phyloP scores from a whole-genome alignment of 768 basidiomycete genomes.

The Pleurotus salmoneostramineus region DNA sequence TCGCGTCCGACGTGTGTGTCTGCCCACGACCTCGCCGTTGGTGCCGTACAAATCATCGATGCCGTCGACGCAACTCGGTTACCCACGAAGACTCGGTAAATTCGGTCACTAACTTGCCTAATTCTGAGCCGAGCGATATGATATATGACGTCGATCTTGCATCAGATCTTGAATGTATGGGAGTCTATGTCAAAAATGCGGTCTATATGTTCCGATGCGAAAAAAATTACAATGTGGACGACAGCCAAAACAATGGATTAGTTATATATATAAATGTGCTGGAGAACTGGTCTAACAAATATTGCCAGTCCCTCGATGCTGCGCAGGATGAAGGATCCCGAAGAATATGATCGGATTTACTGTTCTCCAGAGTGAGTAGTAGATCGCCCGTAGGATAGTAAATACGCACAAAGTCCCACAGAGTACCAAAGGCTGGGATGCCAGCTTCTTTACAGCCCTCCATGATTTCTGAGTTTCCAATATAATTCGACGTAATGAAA shows the following conservation, averaged over 20 bases:
- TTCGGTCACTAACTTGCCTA: slow-evolving; percentile 3
- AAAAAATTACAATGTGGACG: slow-evolving; percentile 4
- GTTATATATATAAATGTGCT: neutral
- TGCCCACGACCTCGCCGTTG: slow-evolving; percentile 3
- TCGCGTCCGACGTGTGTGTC: slow-evolving; percentile 14
- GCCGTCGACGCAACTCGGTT: neutral
- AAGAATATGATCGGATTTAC: slow-evolving; percentile 2
- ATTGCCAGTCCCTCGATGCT: neutral
- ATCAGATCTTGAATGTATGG: slow-evolving; percentile 1
- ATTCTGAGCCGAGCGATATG: slow-evolving; percentile 4
- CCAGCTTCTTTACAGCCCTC: slow-evolving; percentile 69
- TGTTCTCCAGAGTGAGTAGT: slow-evolving; percentile 18
- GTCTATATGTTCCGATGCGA: slow-evolving; percentile 7
- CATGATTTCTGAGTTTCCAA: slow-evolving; percentile 78
- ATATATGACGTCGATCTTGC: neutral
- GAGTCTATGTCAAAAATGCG: slow-evolving; percentile 1
- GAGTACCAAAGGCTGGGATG: slow-evolving; percentile 65
- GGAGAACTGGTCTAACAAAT: neutral
- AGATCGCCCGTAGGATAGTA: slow-evolving; percentile 5
- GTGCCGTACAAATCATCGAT: neutral
- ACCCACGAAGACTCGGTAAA: neutral
- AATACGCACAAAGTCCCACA: slow-evolving; percentile 61
- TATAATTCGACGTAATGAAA: slow-evolving; percentile 82
- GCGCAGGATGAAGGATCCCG: neutral
- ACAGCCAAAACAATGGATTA: slow-evolving; percentile 4